Evolutionary conservation across 768 basidiomycete genomes (phyloP).

Genomic region (Hortiboletus campestris): DNA sequence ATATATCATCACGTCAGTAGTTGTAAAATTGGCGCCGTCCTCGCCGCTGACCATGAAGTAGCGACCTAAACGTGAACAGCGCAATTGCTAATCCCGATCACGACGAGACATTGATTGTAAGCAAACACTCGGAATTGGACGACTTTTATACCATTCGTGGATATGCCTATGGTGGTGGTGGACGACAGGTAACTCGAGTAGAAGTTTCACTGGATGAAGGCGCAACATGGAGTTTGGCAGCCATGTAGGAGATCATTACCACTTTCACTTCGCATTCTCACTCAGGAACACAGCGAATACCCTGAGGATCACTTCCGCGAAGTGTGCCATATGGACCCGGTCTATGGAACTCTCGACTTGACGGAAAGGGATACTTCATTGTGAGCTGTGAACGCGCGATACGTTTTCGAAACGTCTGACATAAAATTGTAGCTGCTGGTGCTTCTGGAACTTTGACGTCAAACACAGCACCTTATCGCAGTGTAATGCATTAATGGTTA

Average conservation of each 20-base stretch:
- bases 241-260: constrained; percentile 26
- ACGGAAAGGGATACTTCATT: constrained; percentile 50
- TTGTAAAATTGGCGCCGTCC: neutral
- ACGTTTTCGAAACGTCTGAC: neutral
- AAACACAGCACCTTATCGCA: constrained; percentile 32
- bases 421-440: constrained; percentile 46
- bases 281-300: constrained; percentile 31
- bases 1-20: constrained; percentile 35
- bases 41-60: constrained; percentile 31
- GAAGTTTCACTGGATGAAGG: constrained; percentile 59
- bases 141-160: constrained; percentile 44
- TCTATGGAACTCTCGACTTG: constrained; percentile 51
- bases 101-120: constrained; percentile 39
- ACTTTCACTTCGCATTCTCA: neutral
- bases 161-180: constrained; percentile 64
- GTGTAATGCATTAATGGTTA: constrained; percentile 43
- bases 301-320: constrained; percentile 52
- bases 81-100: constrained; percentile 57
- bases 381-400: constrained; percentile 21
- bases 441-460: constrained; percentile 51
- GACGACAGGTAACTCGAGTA: constrained; percentile 54
- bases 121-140: constrained; percentile 3
- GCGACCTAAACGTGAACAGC: constrained; percentile 60
- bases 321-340: constrained; percentile 32
- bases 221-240: constrained; percentile 44